Base-by-base conservation (phyloP, 139 green algal genomes). In the Tetraselmis chui region DNA sequence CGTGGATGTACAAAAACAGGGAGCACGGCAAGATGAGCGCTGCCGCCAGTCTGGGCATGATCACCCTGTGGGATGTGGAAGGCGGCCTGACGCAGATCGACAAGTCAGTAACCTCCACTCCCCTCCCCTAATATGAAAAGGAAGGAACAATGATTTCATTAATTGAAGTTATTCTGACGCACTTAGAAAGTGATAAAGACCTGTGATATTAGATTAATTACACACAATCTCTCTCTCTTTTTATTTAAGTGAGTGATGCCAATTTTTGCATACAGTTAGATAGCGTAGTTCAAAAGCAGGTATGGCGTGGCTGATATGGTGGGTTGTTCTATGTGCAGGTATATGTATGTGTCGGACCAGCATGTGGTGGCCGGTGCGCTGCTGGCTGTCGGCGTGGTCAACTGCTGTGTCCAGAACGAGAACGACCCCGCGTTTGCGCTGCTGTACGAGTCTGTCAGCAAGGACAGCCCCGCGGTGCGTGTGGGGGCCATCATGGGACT, bases 31-130 rank as follows among this genome's bases (percentile, higher is more conserved):
- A 99, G 91, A 95, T 93, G 31, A 92, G 86, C n/a, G 97, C 97
- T 0, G 93, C 94, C 1, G 97, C 96, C 58, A 96, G 89, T 28
- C 85, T 99, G 75, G 81, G 26, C 32, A 83, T 91, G 76, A 93
- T 99, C 83, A 92, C 93, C 30, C 87, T 98, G 86, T 99, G 97
- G 97, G 97, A 99, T 82, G 92, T 99, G 31, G 97, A 98, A 84
- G 96, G 95, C 0, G 97, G 97, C 32, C 89, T 99, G 77, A 93
- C 96, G 0, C 83, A 87, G 85, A 83, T 91, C 45, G 45, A 67
- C 45, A 67, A 67, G 45, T 67, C 11, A 67, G 45, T 0, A 5
- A 18, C 45, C 45, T 5, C 45, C 45, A 67, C n/a, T n/a, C n/a
- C n/a, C n/a, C n/a, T n/a, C n/a, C n/a, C n/a, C n/a, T n/a, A n/a